Base-by-base conservation (phyloP, 129 eudicot species). In the Chrysanthemum lavandulifolium region DNA sequence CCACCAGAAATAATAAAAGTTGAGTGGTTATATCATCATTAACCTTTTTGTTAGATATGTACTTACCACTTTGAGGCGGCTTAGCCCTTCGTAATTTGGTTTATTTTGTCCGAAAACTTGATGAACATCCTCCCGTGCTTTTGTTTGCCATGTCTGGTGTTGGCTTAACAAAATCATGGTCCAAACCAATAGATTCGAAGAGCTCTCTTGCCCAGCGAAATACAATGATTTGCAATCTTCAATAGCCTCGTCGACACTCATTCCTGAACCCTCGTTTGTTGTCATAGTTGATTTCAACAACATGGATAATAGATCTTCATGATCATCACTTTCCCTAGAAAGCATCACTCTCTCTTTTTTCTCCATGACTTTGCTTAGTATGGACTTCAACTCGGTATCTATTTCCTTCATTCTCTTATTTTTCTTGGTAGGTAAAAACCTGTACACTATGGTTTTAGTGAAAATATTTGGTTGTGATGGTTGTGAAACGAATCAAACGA, bases 181-280 rank as follows among this genome's bases (percentile, higher is more conserved):
- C 97, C 97, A 87, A 8, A 76, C 79, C 55, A 90, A 73, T 27
- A 87, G 73, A 79, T 81, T 80, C 0, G 94, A 79, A 0, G 91
- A 85, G 63, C 86, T 85, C 50, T 90, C 97, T 72, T 90, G 97
- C 18, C 97, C 94, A 0, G 94, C 88, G 27, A 87, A 83, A 71
- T 87, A 90, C 47, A 90, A 87, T 29, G 88, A 65, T 75, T 90
- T 90, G 83, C 94, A 90, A 66, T 90, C 96, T 47, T 72, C 90
- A 31, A 90, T 80, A 9, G 79, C 85, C 43, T 87, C 97, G 2
- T 79, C 85, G 5, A 60, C 73, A 18, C 74, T 88, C 79, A 88
- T 64, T 10, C 88, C 83, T 2, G 5, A 13, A 25, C 56, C 31
- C 45, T 82, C 73, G 0, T 81, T 80, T 61, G 82, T 77, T 15